Base-by-base conservation (phyloP, 371 early-diverging fungal species). In the Blastocladiella emersonii region DNA sequence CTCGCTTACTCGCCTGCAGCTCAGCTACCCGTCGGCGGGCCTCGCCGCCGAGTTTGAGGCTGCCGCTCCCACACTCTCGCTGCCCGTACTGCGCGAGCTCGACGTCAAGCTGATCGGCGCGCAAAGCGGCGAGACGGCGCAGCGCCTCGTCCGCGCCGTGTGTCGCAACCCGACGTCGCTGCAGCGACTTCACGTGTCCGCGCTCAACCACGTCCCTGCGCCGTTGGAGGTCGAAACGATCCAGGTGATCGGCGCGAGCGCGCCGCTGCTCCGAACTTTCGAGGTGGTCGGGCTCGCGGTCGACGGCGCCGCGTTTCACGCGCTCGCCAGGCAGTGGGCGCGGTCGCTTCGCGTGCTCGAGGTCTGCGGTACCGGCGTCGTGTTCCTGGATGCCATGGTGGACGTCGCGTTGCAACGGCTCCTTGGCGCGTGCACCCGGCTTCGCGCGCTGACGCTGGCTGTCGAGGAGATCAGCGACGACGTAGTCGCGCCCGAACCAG, bases 211-310 rank as follows among this genome's bases (percentile, higher is more conserved):
- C 34, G 10, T 30, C 8, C 17, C 36, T 13, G 17, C 25, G 7
- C 8, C 61, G 17, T 19, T 62, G 36, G 44, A 44, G 3, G 5
- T n/a, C 13, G 45, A 21, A 7, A 13, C 32, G 4, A 30, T 62
- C 25, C 4, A 17, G 10, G 17, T 15, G 34, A 12, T 62, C 8
- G n/a, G 12, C 3, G 4, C 27, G 0, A 25, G 7, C 1, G 59
- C 44, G 7, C 34, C 44, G 27, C 61, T 12, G 13, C 32, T 62
- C 17, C 35, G 43, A n/a, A 17, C 60, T 8, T 15, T 62, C 27
- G 56, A 62, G 12, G 19, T 62, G 27, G 61, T 61, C 10, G 61
- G 61, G 32, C 21, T 61, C 30, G 34, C 30, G 12, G 8, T 62
- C 62, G 21, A 10, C 10, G 15, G 8, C 12, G 62, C 60, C 25